These are phyloP conservation scores for Neoboletus brunneissimus DNA, from an alignment of 768 basidiomycete genomes.

Conservation along the genomic window DNA sequence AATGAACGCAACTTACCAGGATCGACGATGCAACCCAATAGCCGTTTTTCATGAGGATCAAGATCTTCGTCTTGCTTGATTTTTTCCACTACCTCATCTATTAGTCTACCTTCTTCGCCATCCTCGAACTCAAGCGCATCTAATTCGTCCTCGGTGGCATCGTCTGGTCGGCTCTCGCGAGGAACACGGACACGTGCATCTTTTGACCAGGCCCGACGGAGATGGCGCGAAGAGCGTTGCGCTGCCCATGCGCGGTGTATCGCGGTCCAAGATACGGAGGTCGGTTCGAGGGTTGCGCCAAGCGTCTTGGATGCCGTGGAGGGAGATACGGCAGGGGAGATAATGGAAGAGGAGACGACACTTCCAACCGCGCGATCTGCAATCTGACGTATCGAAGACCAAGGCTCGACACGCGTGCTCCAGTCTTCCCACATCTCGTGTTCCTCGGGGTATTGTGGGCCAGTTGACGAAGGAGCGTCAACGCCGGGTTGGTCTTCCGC, in stretches of 20 bases:
- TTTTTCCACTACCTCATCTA: conserved; percentile 74
- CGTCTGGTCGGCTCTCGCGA: conserved; percentile 37
- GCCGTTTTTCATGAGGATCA: conserved; percentile 74
- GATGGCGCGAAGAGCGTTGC: conserved; percentile 46
- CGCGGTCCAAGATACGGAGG: conserved; percentile 62
- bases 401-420: conserved; percentile 66
- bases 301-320: conserved; percentile 20
- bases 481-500: conserved; percentile 2
- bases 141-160: conserved; percentile 30
- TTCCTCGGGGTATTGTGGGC: conserved; percentile 17
- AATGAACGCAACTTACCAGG: conserved; percentile 44
- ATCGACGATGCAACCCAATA: conserved; percentile 86
- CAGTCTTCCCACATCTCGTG: conserved; percentile 57
- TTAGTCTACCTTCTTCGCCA: conserved; percentile 17
- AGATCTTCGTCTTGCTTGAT: conserved; percentile 74
- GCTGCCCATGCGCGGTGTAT: conserved; percentile 66
- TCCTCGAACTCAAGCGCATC: conserved; percentile 36
- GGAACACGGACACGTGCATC: conserved; percentile 40
- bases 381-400: conserved; percentile 67
- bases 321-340: conserved; percentile 6
- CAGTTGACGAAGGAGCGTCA: background rate
- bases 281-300: conserved; percentile 40
- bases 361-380: conserved; percentile 76
- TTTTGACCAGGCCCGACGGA: conserved; percentile 62
- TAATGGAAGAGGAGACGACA: conserved; percentile 40